Percentiles rank a stretch among this genome's conserved stretches.
phyloP scores from a whole-genome alignment of 2,329 filamentous ascomycete species.

The Alternaria sp. region DNA sequence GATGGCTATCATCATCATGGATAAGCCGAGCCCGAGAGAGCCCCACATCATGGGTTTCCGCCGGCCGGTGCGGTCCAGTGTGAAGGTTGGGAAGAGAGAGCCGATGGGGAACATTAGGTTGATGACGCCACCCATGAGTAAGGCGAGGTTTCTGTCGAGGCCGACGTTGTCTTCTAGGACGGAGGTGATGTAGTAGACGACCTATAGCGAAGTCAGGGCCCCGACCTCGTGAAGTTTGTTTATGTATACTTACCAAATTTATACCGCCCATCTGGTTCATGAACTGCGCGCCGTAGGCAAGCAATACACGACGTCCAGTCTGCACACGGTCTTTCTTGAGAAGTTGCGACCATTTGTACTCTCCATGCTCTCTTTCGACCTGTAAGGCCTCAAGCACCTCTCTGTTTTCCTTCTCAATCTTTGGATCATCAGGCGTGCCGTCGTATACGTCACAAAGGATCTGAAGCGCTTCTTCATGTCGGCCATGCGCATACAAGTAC shows the following conservation, averaged over 20 bases:
- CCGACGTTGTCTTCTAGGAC: conserved; percentile 57
- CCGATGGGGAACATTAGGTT: conserved; percentile 42
- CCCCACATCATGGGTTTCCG: conserved; percentile 43
- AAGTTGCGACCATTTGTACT: conserved; percentile 48
- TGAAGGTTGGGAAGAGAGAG: conserved; percentile 49
- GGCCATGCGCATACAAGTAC: conserved; percentile 35
- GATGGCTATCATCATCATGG: conserved; percentile 44
- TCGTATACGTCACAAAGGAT: conserved; percentile 59
- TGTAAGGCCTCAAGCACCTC: conserved; percentile 47
- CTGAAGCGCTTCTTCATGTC: conserved; percentile 56
- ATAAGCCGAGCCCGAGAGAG: conserved; percentile 37
- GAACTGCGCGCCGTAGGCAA: conserved; percentile 50
- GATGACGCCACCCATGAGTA: conserved; percentile 55
- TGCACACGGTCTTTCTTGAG: conserved; percentile 50
- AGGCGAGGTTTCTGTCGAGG: conserved; percentile 51
- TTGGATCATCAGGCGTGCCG: conserved; percentile 55
- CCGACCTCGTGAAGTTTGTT: background rate
- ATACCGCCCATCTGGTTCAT: conserved; percentile 51
- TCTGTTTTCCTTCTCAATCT: conserved; percentile 61
- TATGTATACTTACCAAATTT: conserved; percentile 36
- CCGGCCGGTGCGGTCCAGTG: conserved; percentile 39
- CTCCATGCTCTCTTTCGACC: conserved; percentile 46
- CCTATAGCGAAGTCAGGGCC: background rate
- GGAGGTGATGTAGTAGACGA: conserved; percentile 51
- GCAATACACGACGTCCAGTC: conserved; percentile 48